A percentile compares a stretch with the other conserved stretches of the same genome.
phyloP scores from a whole-genome alignment of 2,329 filamentous ascomycete genomes.

The Aspergillus arachidicola region DNA sequence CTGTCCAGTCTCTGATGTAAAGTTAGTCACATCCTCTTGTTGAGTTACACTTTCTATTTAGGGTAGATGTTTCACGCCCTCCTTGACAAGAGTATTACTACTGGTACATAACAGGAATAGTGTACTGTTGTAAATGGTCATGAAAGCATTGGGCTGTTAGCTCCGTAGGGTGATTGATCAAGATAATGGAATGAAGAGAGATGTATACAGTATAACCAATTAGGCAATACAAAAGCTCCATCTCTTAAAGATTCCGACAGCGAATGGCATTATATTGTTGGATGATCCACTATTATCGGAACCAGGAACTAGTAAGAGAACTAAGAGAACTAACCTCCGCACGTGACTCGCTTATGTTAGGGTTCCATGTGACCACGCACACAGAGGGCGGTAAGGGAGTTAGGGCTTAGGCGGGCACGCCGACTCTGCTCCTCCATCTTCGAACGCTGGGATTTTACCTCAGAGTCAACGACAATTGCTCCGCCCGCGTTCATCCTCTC shows the following conservation, averaged over 20 bases:
- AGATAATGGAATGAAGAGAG: too few relatives aligned
- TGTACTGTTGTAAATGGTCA: too few relatives aligned
- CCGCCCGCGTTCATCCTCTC: slow-evolving; percentile 41
- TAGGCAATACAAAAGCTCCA: neutral
- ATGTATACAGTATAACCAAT: neutral
- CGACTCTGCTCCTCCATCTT: slow-evolving; percentile 38
- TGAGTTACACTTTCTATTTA: too few relatives aligned
- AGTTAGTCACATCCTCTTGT: too few relatives aligned
- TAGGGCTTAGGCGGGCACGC: slow-evolving; percentile 40
- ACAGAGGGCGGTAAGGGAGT: slow-evolving; percentile 33
- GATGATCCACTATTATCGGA: neutral
- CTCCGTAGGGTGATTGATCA: too few relatives aligned
- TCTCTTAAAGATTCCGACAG: neutral
- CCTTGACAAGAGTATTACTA: too few relatives aligned
- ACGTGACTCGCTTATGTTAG: slow-evolving; percentile 25
- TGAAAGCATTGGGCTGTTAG: too few relatives aligned
- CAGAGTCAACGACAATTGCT: slow-evolving; percentile 45
- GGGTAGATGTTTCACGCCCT: too few relatives aligned
- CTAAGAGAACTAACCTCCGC: slow-evolving; percentile 11
- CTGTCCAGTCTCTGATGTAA: too few relatives aligned
- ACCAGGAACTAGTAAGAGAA: neutral
- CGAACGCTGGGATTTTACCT: slow-evolving; percentile 41
- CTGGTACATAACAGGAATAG: too few relatives aligned
- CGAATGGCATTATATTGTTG: neutral
- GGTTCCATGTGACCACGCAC: slow-evolving; percentile 28